These are phyloP conservation scores for Syzygium malaccense DNA, from an alignment of 441 rosid genomes.

Conservation along the genomic window DNA sequence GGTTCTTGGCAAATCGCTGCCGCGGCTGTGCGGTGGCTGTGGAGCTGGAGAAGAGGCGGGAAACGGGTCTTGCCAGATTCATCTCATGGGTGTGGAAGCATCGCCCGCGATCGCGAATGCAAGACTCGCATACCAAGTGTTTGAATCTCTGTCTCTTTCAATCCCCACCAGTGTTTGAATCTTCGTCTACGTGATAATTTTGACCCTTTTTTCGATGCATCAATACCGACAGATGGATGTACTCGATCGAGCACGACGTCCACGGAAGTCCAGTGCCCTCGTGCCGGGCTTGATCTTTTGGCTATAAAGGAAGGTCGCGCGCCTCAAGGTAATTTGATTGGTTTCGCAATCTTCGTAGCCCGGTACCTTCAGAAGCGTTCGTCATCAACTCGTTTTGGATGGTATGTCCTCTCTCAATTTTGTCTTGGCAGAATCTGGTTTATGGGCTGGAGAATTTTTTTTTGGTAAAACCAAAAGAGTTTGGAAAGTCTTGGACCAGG, in stretches of 20 bases:
- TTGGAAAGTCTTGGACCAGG: not conserved
- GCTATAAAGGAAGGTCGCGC: constrained; percentile 77
- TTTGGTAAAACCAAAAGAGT: constrained; percentile 24
- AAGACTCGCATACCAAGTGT: too few relatives aligned
- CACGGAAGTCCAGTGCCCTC: constrained; percentile 55
- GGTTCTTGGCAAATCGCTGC: not conserved
- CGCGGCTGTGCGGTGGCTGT: constrained; percentile 5
- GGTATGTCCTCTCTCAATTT: not conserved
- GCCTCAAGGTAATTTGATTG: constrained; percentile 54
- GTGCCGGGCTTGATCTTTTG: constrained; percentile 77
- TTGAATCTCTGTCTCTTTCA: too few relatives aligned
- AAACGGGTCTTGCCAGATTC: constrained; percentile 11
- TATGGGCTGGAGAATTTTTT: constrained; percentile 71
- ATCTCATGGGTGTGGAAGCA: not conserved
- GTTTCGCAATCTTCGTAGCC: not conserved
- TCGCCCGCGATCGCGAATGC: not conserved
- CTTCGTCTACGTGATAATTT: not conserved
- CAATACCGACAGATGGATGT: constrained; percentile 33
- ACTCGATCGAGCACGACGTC: constrained; percentile 75
- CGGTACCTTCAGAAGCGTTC: not conserved
- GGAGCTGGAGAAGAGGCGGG: constrained; percentile 11
- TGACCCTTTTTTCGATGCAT: not conserved
- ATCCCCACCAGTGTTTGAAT: too few relatives aligned
- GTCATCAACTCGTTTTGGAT: constrained; percentile 3
- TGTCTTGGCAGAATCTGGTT: constrained; percentile 58